Evolutionary conservation across 805 yeast species (phyloP), one percentile per base, ranked within the genome.

Genomic region (Candida peoriensis): DNA sequence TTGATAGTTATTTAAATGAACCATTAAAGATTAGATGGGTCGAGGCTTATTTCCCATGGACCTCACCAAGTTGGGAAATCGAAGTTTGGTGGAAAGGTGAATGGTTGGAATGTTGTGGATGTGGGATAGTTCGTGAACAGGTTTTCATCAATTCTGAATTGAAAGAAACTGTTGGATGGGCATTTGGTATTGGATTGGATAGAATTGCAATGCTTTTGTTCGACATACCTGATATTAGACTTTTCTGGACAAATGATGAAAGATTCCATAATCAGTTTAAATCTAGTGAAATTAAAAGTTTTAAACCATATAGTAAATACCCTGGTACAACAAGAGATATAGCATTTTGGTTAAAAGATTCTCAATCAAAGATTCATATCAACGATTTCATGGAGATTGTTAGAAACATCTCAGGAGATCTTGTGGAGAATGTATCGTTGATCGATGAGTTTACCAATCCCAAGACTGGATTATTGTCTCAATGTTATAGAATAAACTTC

Each of bases 71-170:
- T 28, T 93, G 95, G 94, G 97, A 93, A 54, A 87, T 94, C 47
- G 98, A 93, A 61, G 96, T 93, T 5, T 88, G 94, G 89, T 93
- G 97, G 97, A 85, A 88, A 55, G 95, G 93, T 34, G 95, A 89
- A 47, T 93, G 98, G 98, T 68, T 93, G 23, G 98, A 93, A 63
- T 79, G 95, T 56, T 86, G 96, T 52, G 98, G 98, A 1, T 86
- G 95, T 61, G 98, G 98, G 18, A 70, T 90, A 24, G 95, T 88
- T 7, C 78, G 77, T 46, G 81, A 86, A 46, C 77, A 76, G 32
- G 95, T 90, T 1, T 66, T 87, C 24, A 64, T 74, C 16, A 82
- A 81, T 46, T 74, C 96, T 1, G 94, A 86, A 0, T 66, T 80
- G 33, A 61, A 70, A 17, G 70, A 76, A 40, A 73, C 78, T 17